Base-by-base conservation (phyloP, 805 yeast species). In the Ogataea naganishii region DNA sequence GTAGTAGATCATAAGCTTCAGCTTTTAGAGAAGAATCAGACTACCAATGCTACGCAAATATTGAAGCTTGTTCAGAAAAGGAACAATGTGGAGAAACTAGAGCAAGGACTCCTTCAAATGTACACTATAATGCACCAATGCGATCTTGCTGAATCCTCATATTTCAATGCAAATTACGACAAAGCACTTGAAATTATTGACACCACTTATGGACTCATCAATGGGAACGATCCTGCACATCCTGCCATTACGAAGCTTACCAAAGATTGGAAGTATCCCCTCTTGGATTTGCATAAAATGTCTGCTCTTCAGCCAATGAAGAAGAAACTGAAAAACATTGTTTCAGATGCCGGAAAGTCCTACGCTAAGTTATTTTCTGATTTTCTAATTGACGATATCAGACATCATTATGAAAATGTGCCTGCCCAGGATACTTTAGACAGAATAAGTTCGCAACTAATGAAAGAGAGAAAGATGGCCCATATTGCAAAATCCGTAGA, bases 291-390 rank as follows among this genome's bases (percentile, higher is more conserved):
- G 20, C 47, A 66, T 2, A 43, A 47, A 4, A 51, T 79, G 14
- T 68, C 70, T 1, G 82, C 79, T 3, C 52, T 79, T 17, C 41
- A 50, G 4, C 56, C 64, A 20, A 49, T 79, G 11, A 64, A 71
- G 29, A 74, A 71, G 27, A 64, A 69, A 24, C 55, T 86, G 20
- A 58, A 66, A 10, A 63, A 58, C 16, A 53, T 85, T 41, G 69
- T 78, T 29, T 56, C 64, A n/a, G 75, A 70, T 25, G 77, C 84
- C 29, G 88, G 92, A 11, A 70, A 67, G 22, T 71, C 76, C n/a
- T 80, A 75, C 40, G 69, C 77, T 6, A 59, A 66, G 15, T 57
- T 71, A 26, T 75, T 88, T 44, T 60, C 68, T 6, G 67, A 69
- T 15, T 43, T 65, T 19, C 55, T 88, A 27, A 39, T 80, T 8